These are phyloP conservation scores for Vitis rupestris DNA, from an alignment of 164 flowering plant species.

Conservation along the genomic window DNA sequence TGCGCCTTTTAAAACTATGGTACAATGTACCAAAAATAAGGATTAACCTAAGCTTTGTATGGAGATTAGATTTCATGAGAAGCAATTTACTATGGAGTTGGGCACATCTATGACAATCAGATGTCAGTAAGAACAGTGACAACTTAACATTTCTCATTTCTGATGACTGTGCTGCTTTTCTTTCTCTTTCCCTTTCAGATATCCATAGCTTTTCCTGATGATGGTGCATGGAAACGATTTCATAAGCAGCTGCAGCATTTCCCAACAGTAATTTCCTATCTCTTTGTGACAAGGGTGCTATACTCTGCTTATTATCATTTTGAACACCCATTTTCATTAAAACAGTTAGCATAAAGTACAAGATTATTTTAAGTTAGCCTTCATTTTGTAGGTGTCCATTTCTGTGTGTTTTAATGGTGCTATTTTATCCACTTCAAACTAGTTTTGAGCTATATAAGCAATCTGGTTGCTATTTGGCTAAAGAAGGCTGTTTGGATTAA, in stretches of 20 bases:
- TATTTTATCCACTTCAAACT: not conserved
- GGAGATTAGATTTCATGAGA: no score
- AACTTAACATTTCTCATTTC: constrained; percentile 3
- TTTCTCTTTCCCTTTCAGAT: constrained; percentile 43
- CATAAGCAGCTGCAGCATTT: constrained; percentile 97
- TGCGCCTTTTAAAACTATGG: no score
- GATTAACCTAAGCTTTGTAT: no score
- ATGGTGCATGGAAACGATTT: constrained; percentile 98
- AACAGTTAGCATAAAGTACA: not conserved
- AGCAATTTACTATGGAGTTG: not conserved
- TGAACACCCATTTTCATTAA: not conserved
- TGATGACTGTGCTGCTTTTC: constrained; percentile 9
- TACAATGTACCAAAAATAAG: no score
- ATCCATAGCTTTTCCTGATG: constrained; percentile 97
- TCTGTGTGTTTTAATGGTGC: not conserved
- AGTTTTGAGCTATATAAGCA: not conserved
- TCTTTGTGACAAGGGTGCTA: not conserved
- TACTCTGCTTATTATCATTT: not conserved
- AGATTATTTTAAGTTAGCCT: not conserved
- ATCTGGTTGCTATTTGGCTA: not conserved
- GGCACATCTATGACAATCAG: not conserved
- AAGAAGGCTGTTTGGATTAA: no score
- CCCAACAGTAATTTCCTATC: constrained; percentile 61
- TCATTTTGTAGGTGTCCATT: not conserved
- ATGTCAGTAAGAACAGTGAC: not conserved